Conservation (phyloP, 2,329 filamentous ascomycete genomes). For the Aspergillus brasiliensis region DNA sequence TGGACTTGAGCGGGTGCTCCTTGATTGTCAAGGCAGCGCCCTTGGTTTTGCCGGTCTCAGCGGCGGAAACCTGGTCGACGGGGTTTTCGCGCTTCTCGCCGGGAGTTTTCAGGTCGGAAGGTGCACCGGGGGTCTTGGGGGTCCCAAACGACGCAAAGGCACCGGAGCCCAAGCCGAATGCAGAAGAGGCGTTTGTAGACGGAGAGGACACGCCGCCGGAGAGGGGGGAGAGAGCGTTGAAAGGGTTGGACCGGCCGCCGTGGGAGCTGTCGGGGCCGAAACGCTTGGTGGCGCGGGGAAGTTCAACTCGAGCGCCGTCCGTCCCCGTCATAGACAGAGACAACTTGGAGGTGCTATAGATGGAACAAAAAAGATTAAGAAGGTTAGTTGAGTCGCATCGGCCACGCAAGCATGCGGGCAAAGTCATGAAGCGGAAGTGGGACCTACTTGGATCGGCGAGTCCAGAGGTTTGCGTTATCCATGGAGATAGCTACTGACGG, state of each 20-base stretch:
- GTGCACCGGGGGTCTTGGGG: slow-evolving; percentile 78
- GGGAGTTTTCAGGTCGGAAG: slow-evolving; percentile 72
- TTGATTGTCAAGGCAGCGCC: slow-evolving; percentile 39
- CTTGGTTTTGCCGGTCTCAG: slow-evolving; percentile 40
- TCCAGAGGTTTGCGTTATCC: slow-evolving; percentile 56
- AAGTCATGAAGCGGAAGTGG: slow-evolving; percentile 6
- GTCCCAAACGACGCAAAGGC: slow-evolving; percentile 98
- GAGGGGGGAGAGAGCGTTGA: slow-evolving; percentile 73
- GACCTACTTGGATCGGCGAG: slow-evolving; percentile 51
- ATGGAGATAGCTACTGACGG: slow-evolving; percentile 42
- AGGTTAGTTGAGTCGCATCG: slow-evolving; percentile 16
- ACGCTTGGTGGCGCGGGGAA: slow-evolving; percentile 71
- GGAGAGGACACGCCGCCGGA: slow-evolving; percentile 72
- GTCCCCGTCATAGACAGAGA: slow-evolving; percentile 75
- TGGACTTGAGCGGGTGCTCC: slow-evolving; percentile 71
- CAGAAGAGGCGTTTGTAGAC: slow-evolving; percentile 75
- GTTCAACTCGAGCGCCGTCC: slow-evolving; percentile 57
- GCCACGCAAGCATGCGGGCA: background rate
- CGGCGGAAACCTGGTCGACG: slow-evolving; percentile 33
- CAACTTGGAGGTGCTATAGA: slow-evolving; percentile 77
- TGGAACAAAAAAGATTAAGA: slow-evolving; percentile 11
- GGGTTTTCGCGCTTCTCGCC: slow-evolving; percentile 66
- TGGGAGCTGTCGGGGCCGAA: slow-evolving; percentile 74
- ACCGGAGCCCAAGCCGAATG: slow-evolving; percentile 90
- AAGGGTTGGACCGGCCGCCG: slow-evolving; percentile 73